Base-by-base conservation (phyloP, 306 rosid genomes). In the Cucurbita maxima region DNA sequence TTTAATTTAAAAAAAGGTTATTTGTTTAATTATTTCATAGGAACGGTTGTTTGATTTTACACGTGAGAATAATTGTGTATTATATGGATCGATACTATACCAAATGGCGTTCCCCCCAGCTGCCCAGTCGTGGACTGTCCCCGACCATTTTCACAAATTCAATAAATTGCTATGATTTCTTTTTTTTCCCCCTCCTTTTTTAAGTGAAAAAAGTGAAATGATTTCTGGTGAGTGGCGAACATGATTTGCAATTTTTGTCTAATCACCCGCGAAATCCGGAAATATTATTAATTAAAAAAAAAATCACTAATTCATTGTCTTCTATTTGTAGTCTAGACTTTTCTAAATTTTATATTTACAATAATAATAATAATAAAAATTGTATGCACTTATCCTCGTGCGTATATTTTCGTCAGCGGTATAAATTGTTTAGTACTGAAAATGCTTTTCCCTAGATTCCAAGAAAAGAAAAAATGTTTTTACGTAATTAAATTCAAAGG, bases 181-280 rank as follows among this genome's bases (percentile, higher is more conserved):
- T 37, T 34, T 19, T 13, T 13, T 1, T 0, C 0, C 12, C 13
- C 5, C 15, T 2, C 7, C 18, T 1, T 0, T 55, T 55, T 19
- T 55, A 37, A 61, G 3, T 37, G 68, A 61, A 38, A 61, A 38
- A 43, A 44, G 72, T 19, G 72, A 66, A 18, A 41, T 44, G 37
- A 66, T 66, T 44, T 43, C 10, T 9, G 15, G 6, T 22, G 41
- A 25, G 73, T 68, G 73, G 57, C 57, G 7, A 68, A 54, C 73
- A 68, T 47, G 56, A 68, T 68, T 25, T 45, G 43, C 73, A 68
- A 68, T 68, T 68, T 14, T 47, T 30, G 73, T 68, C 73, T 68
- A 68, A 68, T 68, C 73, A 68, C 30, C 57, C 57, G 73, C 20
- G 48, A 68, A 13, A 10, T 2, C 19, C 57, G 73, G 19, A 20